Evolutionary conservation across 768 basidiomycete genomes (phyloP).

Genomic region (Tylopilus plumbeoviolaceoides): DNA sequence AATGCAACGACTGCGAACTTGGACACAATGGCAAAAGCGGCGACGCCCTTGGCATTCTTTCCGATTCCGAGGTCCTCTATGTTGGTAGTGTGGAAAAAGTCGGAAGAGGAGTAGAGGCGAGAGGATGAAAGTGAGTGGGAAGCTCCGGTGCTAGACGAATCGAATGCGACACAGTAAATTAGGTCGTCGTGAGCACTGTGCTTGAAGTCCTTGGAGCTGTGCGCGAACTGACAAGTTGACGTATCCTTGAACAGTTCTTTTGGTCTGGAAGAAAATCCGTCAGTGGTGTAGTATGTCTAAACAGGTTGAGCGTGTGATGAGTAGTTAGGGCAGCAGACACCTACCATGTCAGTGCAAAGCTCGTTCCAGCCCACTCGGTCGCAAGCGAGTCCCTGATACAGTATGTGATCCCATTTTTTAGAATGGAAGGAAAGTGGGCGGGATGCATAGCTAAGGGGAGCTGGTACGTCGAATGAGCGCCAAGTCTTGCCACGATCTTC

Average conservation of each 20-base stretch:
- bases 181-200: slow-evolving; percentile 69
- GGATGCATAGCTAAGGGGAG: slow-evolving; percentile 39
- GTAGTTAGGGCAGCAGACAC: background rate
- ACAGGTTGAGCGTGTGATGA: slow-evolving; percentile 8
- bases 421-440: slow-evolving; percentile 87
- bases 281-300: slow-evolving; percentile 86
- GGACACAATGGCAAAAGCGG: slow-evolving; percentile 88
- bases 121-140: slow-evolving; percentile 49
- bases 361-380: slow-evolving; percentile 48
- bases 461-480: slow-evolving; percentile 74
- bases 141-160: slow-evolving; percentile 44
- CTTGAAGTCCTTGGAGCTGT: slow-evolving; percentile 80
- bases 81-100: slow-evolving; percentile 70
- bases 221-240: slow-evolving; percentile 82
- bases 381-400: slow-evolving; percentile 77
- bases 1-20: slow-evolving; percentile 92
- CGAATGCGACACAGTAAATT: slow-evolving; percentile 89
- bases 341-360: slow-evolving; percentile 70
- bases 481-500: slow-evolving; percentile 85
- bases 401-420: slow-evolving; percentile 68
- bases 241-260: slow-evolving; percentile 65
- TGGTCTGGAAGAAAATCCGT: slow-evolving; percentile 66
- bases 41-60: slow-evolving; percentile 82
- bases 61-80: slow-evolving; percentile 85
- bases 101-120: slow-evolving; percentile 76